These are phyloP conservation scores for Apiospora malaysiana DNA, from an alignment of 2,329 filamentous ascomycete genomes.

Conservation along the genomic window DNA sequence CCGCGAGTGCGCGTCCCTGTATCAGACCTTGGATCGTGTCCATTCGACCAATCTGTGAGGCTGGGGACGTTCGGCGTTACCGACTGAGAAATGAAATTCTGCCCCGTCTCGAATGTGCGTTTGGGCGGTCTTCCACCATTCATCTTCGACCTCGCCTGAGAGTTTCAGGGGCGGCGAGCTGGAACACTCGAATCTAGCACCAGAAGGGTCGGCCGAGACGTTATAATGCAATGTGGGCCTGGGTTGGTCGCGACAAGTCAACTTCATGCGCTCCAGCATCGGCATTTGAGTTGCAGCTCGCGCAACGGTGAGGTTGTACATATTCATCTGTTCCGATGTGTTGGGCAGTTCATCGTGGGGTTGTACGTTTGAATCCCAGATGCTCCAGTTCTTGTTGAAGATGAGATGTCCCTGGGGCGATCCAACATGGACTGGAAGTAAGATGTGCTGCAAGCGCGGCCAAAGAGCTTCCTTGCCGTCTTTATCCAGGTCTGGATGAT, in stretches of 20 bases:
- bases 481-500: not conserved
- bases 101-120: not conserved
- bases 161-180: not conserved
- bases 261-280: not conserved
- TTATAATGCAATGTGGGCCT: no score
- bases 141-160: not conserved
- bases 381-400: not conserved
- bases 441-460: not conserved
- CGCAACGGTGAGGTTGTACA: not conserved
- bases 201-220: not conserved
- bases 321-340: not conserved
- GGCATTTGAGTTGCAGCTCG: not conserved
- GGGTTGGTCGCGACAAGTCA: no score
- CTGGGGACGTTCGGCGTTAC: no score
- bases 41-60: not conserved
- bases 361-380: not conserved
- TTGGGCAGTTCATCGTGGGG: not conserved
- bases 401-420: not conserved
- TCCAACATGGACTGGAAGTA: fast-evolving
- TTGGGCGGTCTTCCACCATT: not conserved
- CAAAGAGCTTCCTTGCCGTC: not conserved
- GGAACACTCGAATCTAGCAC: not conserved
- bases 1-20: not conserved
- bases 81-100: not conserved
- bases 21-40: not conserved